Base-by-base conservation (phyloP, 768 basidiomycete species). In the Pleurotus salmoneostramineus region DNA sequence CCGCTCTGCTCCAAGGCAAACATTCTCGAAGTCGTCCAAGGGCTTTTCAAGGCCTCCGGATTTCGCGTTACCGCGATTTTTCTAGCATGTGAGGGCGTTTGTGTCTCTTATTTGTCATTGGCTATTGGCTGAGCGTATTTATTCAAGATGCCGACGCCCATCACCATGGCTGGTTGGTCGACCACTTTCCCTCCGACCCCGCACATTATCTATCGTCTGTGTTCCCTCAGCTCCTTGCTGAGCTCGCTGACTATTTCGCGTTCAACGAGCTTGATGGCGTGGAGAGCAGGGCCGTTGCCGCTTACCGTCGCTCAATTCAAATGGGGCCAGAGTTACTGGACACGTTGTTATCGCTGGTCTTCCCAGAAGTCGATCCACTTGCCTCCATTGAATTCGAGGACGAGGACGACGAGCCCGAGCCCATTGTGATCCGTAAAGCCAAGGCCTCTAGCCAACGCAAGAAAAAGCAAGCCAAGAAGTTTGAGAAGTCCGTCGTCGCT, bases 391-490 rank as follows among this genome's bases (percentile, higher is more conserved):
- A 55, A 6, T 17, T 15, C 15, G 36, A 42, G 10, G 40, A 45
- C 12, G 6, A 8, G 6, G 52, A 55, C 2, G 52, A 27, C 40
- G 17, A 40, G 10, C n/a, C 27, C 7, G 14, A n/a, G 15, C 10
- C 52, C 12, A 10, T 14, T 12, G 17, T 15, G 8, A n/a, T 7
- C 15, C 27, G 27, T 6, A 27, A 40, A 15, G 40, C 44, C 55
- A 27, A 58, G 45, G 66, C 61, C 46, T 62, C 60, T 35, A 69
- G 66, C 51, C 76, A 72, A 57, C 71, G 68, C 49, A 66, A 66
- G 52, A 42, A 56, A 42, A 69, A 55, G 62, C 60, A 59, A 44
- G 62, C 60, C 1, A 37, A 59, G 65, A 58, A 58, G 55, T 37
- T 44, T 52, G 63, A 56, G 56, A 58, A 48, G 49, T 49, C 17